These are phyloP conservation scores for Ustilago cynodontis DNA, from an alignment of 1,284 basidiomycete genomes.

Conservation along the genomic window DNA sequence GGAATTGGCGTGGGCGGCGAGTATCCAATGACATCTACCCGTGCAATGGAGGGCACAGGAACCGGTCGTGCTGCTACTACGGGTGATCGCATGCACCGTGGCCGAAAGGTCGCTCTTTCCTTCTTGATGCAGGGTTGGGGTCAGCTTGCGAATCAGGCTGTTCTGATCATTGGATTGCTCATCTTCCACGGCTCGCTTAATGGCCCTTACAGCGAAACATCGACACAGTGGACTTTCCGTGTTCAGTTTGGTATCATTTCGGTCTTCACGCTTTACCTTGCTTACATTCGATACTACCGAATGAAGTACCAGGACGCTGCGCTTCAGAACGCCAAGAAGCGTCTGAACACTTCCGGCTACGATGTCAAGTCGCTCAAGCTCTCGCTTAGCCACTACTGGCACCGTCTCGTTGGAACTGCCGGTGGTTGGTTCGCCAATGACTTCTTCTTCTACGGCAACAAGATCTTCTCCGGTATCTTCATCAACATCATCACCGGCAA, in stretches of 20 bases:
- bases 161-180: constrained; percentile 73
- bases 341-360: constrained; percentile 73
- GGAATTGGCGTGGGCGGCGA: constrained; percentile 73
- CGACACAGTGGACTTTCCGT: constrained; percentile 74
- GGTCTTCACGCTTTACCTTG: constrained; percentile 73
- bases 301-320: constrained; percentile 70
- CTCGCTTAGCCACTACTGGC: constrained; percentile 73
- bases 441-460: constrained; percentile 72
- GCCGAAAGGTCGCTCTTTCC: constrained; percentile 73
- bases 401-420: constrained; percentile 73
- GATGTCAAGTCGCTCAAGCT: constrained; percentile 73
- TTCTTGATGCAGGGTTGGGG: constrained; percentile 75
- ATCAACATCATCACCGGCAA: constrained; percentile 71
- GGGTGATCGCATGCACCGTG: constrained; percentile 74
- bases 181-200: constrained; percentile 72
- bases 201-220: constrained; percentile 71
- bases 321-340: constrained; percentile 72
- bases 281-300: constrained; percentile 74
- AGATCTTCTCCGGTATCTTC: constrained; percentile 69
- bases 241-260: constrained; percentile 74
- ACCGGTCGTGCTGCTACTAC: constrained; percentile 70
- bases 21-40: constrained; percentile 75
- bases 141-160: constrained; percentile 74
- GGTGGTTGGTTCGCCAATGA: constrained; percentile 74
- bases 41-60: constrained; percentile 72